phyloP scores from a whole-genome alignment of 257 asterid genomes.

The Hygrophila difformis region DNA sequence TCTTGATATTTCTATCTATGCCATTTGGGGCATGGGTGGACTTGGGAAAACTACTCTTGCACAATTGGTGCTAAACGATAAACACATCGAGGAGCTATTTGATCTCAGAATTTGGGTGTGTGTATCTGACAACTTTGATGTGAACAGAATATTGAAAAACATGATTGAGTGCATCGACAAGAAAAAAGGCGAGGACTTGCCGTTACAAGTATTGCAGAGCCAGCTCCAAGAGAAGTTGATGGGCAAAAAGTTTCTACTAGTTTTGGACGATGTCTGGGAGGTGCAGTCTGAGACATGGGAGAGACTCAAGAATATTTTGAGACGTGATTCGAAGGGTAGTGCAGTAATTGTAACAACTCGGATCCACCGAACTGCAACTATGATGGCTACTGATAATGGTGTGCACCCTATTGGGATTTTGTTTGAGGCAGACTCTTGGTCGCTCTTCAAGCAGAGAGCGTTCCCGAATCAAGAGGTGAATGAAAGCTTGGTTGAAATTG shows the following conservation, averaged over 20 bases:
- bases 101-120: slow-evolving; percentile 21
- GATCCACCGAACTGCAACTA: slow-evolving; percentile 11
- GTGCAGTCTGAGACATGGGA: slow-evolving; percentile 17
- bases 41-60: slow-evolving; percentile 31
- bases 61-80: slow-evolving; percentile 19
- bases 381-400: slow-evolving; percentile 15
- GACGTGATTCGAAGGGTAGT: slow-evolving; percentile 17
- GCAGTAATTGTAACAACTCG: slow-evolving; percentile 18
- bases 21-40: slow-evolving; percentile 29
- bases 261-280: slow-evolving; percentile 32
- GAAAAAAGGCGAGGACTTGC: neutral
- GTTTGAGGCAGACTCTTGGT: slow-evolving; percentile 19
- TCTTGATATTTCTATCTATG: slow-evolving; percentile 15
- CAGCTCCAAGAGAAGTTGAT: slow-evolving; percentile 15
- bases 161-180: slow-evolving; percentile 13
- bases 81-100: slow-evolving; percentile 11
- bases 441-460: slow-evolving; percentile 18
- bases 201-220: slow-evolving; percentile 16
- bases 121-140: slow-evolving; percentile 18
- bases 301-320: slow-evolving; percentile 14
- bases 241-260: slow-evolving; percentile 18
- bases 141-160: slow-evolving; percentile 14
- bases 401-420: slow-evolving; percentile 11
- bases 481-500: slow-evolving; percentile 9
- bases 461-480: slow-evolving; percentile 2